Conservation (phyloP, 176 grass and related monocot species). For the Oryza australiensis region DNA sequence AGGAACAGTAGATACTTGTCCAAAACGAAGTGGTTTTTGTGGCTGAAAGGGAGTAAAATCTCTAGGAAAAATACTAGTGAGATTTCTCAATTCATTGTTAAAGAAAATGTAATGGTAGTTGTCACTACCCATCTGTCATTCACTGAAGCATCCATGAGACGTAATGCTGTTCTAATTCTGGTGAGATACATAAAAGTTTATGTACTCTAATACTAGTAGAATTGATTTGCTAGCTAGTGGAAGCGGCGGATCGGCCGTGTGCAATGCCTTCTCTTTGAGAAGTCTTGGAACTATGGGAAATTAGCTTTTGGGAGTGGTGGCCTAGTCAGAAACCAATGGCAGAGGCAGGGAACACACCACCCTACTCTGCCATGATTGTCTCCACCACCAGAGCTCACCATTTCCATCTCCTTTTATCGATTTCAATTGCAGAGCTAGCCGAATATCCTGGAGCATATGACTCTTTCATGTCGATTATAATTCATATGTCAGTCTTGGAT, state of each 20-base stretch:
- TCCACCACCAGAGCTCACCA: constrained; percentile 1
- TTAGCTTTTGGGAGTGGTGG: constrained; percentile 16
- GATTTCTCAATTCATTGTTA: too few relatives aligned
- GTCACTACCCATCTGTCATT: too few relatives aligned
- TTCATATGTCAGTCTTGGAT: not conserved
- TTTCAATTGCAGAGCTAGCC: constrained; percentile 1
- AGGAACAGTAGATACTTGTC: too few relatives aligned
- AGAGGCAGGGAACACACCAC: not conserved
- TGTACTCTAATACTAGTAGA: not conserved
- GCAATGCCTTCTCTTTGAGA: not conserved
- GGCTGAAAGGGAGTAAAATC: too few relatives aligned
- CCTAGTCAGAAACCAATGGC: constrained; percentile 33
- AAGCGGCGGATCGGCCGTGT: constrained; percentile 21
- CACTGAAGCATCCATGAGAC: not conserved
- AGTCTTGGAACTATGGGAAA: not conserved
- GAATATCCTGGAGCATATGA: constrained; percentile 47
- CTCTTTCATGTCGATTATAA: not conserved
- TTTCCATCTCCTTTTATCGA: not conserved
- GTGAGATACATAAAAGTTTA: not conserved
- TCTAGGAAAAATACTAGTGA: too few relatives aligned
- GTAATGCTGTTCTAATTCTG: not conserved
- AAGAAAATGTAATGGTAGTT: too few relatives aligned
- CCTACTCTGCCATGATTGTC: constrained; percentile 6
- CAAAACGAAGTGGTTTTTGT: too few relatives aligned
- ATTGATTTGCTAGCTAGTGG: constrained; percentile 2